Evolutionary conservation across 257 asterid genomes (phyloP).

Genomic region (Rauvolfia tetraphylla): DNA sequence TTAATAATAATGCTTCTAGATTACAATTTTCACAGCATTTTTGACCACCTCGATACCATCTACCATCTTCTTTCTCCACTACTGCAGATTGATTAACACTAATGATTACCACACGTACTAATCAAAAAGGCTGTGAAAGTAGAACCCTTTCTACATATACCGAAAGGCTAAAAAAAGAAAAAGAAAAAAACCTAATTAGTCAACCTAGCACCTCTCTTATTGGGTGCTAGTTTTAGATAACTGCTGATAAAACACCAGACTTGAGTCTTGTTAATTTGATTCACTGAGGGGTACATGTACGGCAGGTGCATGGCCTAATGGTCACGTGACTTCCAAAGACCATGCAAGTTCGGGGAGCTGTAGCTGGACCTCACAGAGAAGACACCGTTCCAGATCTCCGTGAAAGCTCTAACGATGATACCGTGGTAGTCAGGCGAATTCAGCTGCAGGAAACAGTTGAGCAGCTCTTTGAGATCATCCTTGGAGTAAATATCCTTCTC

Average conservation of each 20-base stretch:
- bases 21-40: constrained; percentile 80
- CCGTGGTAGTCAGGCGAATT: constrained; percentile 84
- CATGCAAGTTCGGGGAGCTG: constrained; percentile 31
- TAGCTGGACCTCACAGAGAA: constrained; percentile 29
- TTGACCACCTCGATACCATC: constrained; percentile 34
- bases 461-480: constrained; percentile 65
- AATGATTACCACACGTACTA: not conserved
- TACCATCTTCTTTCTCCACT: no score
- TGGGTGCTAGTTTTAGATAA: constrained; percentile 6
- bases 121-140: constrained; percentile 74
- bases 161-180: not conserved
- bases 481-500: constrained; percentile 69
- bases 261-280: no score
- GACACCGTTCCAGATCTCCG: constrained; percentile 87
- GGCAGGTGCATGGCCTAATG: constrained; percentile 35
- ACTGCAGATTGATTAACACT: no score
- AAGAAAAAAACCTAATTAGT: not conserved
- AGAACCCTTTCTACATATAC: constrained; percentile 27
- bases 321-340: constrained; percentile 37
- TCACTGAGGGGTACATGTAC: not conserved
- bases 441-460: constrained; percentile 81
- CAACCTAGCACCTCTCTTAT: not conserved
- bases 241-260: no score
- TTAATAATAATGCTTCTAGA: constrained; percentile 24
- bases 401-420: constrained; percentile 66